Evolutionary conservation across 768 basidiomycete species (phyloP).

Genomic region (Cyclocybe aegerita): DNA sequence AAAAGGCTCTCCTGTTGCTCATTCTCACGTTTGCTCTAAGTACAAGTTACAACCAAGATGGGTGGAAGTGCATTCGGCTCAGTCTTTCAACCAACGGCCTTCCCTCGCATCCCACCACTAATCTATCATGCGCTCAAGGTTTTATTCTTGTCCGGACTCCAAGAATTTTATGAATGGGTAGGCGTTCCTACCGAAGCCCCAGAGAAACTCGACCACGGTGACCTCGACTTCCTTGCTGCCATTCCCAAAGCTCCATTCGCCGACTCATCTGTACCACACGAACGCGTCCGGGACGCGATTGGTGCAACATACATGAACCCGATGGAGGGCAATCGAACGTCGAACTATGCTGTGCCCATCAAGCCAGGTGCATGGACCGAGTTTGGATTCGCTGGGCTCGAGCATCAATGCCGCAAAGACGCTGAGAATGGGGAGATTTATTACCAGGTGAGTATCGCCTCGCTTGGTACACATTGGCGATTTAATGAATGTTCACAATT

Average conservation of each 20-base stretch:
- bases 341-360: constrained; percentile 61
- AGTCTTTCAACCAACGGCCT: constrained; percentile 37
- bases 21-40: not conserved
- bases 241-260: constrained; percentile 29
- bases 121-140: constrained; percentile 54
- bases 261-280: constrained; percentile 26
- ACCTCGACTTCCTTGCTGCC: constrained; percentile 67
- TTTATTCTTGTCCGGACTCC: constrained; percentile 39
- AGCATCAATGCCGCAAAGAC: constrained; percentile 22
- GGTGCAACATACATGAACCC: constrained; percentile 48
- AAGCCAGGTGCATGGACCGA: constrained; percentile 35
- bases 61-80: constrained; percentile 69
- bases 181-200: constrained; percentile 62
- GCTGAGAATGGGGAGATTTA: constrained; percentile 32
- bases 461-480: not conserved
- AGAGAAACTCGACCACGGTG: constrained; percentile 64
- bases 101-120: constrained; percentile 61
- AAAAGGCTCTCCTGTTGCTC: not conserved
- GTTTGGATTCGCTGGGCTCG: constrained; percentile 26
- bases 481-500: not conserved
- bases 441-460: constrained; percentile 34
- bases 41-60: constrained; percentile 35
- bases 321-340: constrained; percentile 53
- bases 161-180: constrained; percentile 48
- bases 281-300: constrained; percentile 36